Base-by-base conservation (phyloP, 495 filamentous ascomycete species). In the Penicillium nucicola region DNA sequence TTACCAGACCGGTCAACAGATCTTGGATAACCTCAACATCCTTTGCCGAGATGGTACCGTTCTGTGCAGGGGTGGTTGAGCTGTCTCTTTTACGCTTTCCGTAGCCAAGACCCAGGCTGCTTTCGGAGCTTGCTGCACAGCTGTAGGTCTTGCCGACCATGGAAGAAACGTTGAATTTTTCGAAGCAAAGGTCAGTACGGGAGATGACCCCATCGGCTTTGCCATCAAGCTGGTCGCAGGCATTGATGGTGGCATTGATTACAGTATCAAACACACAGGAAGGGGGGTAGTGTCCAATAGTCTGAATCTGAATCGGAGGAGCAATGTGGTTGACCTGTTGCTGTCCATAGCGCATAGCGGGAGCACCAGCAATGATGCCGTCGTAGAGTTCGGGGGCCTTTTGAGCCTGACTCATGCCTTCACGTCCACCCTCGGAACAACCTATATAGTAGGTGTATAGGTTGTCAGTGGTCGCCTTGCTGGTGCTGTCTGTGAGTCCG, bases 171-270 rank as follows among this genome's bases (percentile, higher is more conserved):
- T 71, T 60, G 45, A 63, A 68, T n/a, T 57, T 49, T 6, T 68
- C 50, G 19, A 60, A 60, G 61, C 71, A 77, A 19, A 77, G 64
- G 45, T 77, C 70, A 0, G 71, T 64, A 3, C 72, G 52, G 18
- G 61, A 54, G 6, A 75, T 55, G 0, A 77, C 73, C 6, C 71
- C 74, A 42, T 77, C 74, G 3, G 44, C 53, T 35, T 55, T 60
- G 0, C 72, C 74, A 47, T 76, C 74, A 18, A 76, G 51, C 25
- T 51, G 20, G 45, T 77, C 74, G 23, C 74, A 77, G 8, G 64
- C 62, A 12, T 61, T 51, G 38, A 76, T 72, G 1, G 69, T 71
- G 14, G 58, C 50, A 42, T 67, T 71, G 9, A 61, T 60, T 40
- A 76, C 74, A 23, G 61, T 65, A 11, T 59, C 58, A 4, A 76